Conservation (phyloP, 768 basidiomycete genomes). For the Podaxis sp. region DNA sequence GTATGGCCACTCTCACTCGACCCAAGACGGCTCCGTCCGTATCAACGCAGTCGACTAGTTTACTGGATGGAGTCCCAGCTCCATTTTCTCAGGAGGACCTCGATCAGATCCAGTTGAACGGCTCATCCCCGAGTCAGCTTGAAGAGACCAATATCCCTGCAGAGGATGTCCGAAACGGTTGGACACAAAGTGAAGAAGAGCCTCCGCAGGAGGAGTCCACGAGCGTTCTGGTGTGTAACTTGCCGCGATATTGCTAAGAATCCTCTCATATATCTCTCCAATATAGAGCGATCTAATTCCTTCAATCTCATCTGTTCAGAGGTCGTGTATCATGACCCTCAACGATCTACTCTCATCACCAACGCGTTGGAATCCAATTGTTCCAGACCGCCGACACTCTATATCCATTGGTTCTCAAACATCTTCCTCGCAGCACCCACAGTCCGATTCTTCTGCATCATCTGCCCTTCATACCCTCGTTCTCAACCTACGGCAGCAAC, state of each 20-base stretch:
- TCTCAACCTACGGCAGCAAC: constrained; percentile 56
- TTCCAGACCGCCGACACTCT: constrained; percentile 61
- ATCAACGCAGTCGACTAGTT: constrained; percentile 21
- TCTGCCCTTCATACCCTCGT: constrained; percentile 64
- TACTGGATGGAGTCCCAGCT: constrained; percentile 34
- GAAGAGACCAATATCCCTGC: constrained; percentile 5
- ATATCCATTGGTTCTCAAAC: constrained; percentile 47
- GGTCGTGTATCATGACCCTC: constrained; percentile 72
- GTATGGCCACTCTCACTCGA: constrained; percentile 42
- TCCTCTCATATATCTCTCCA: constrained; percentile 15
- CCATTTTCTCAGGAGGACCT: constrained; percentile 41
- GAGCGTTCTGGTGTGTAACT: constrained; percentile 24
- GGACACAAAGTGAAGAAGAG: constrained; percentile 9
- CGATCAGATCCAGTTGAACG: constrained; percentile 16
- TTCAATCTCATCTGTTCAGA: constrained; percentile 73
- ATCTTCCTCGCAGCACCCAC: constrained; percentile 28
- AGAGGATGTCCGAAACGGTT: constrained; percentile 11
- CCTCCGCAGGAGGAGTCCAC: constrained; percentile 8
- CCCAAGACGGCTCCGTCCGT: constrained; percentile 27
- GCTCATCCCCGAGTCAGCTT: constrained; percentile 11
- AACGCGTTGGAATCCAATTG: constrained; percentile 50
- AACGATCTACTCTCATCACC: constrained; percentile 63
- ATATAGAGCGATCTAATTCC: constrained; percentile 60
- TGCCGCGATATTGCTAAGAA: constrained; percentile 10
- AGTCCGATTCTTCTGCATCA: constrained; percentile 36